Evolutionary conservation across 2,329 filamentous ascomycete genomes (phyloP).

Genomic region (Diplodia scrobiculata): DNA sequence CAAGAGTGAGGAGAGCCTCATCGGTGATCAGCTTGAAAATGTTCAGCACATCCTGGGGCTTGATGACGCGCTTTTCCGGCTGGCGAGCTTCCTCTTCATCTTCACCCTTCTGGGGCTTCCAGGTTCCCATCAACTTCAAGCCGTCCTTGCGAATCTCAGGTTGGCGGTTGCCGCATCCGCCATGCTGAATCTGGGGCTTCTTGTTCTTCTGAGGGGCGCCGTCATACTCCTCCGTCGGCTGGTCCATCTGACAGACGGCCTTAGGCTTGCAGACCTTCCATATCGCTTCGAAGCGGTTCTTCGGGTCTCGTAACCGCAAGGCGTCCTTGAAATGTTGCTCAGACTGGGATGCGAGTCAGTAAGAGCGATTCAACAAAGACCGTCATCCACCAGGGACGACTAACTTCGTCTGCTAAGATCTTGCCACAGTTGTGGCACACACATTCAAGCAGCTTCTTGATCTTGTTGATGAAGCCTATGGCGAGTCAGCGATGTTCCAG

Average conservation of each 20-base stretch:
- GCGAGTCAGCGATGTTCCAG: background rate
- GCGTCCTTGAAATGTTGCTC: slow-evolving; percentile 65
- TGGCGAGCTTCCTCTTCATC: slow-evolving; percentile 66
- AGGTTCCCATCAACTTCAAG: slow-evolving; percentile 75
- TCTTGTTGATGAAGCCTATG: slow-evolving; percentile 92
- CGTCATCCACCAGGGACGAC: slow-evolving; percentile 58
- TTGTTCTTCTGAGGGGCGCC: slow-evolving; percentile 49
- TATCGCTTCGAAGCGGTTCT: slow-evolving; percentile 88
- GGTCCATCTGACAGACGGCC: slow-evolving; percentile 59
- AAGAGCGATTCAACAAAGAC: slow-evolving; percentile 54
- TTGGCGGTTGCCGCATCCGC: slow-evolving; percentile 89
- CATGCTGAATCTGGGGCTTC: slow-evolving; percentile 60
- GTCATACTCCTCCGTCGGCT: slow-evolving; percentile 61
- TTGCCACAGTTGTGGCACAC: slow-evolving; percentile 99
- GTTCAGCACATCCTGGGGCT: slow-evolving; percentile 78
- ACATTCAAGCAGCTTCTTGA: slow-evolving; percentile 98
- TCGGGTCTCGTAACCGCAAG: slow-evolving; percentile 83
- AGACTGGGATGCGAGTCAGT: slow-evolving; percentile 57
- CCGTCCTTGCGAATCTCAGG: slow-evolving; percentile 86
- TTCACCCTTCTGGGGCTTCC: slow-evolving; percentile 69
- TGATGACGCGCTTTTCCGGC: slow-evolving; percentile 77
- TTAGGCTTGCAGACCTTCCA: slow-evolving; percentile 92
- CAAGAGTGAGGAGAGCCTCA: slow-evolving; percentile 80
- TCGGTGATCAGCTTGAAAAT: slow-evolving; percentile 85
- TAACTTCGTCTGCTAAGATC: slow-evolving; percentile 96